Conservation (phyloP, 345 rosid species). For the Heritiera fomes region DNA sequence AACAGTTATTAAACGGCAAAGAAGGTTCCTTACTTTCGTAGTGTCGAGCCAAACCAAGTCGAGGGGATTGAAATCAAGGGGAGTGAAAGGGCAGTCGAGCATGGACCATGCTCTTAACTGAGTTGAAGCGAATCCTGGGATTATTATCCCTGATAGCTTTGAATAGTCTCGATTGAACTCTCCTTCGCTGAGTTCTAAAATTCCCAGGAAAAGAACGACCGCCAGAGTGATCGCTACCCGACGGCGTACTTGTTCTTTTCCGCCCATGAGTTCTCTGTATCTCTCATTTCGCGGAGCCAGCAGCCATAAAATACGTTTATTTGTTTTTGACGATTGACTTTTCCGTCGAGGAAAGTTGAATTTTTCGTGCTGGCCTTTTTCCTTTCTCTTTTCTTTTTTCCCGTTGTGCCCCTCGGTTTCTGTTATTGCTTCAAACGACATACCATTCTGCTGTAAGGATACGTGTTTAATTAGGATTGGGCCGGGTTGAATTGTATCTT, state of each 20-base stretch:
- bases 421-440: not conserved
- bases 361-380: not conserved
- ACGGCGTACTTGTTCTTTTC: constrained; percentile 1
- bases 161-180: constrained; percentile 61
- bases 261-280: constrained; percentile 10
- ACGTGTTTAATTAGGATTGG: not conserved
- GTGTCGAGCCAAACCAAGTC: constrained; percentile 98
- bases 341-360: not conserved
- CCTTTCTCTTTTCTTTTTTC: not conserved
- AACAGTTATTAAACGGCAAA: constrained; percentile 6
- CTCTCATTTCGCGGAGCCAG: not conserved
- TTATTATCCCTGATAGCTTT: constrained; percentile 88
- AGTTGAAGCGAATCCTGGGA: constrained; percentile 97
- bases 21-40: constrained; percentile 60
- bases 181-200: constrained; percentile 32
- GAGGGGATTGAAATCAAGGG: constrained; percentile 97
- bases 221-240: not conserved
- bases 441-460: not conserved
- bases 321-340: constrained; percentile 16
- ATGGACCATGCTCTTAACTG: constrained; percentile 99
- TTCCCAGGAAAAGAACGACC: constrained; percentile 25
- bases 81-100: constrained; percentile 94
- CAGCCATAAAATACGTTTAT: constrained; percentile 11
- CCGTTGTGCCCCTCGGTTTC: not conserved
- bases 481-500: not conserved